Evolutionary conservation across 2,329 filamentous ascomycete genomes (phyloP).

Genomic region (Ceratocystis papillata): DNA sequence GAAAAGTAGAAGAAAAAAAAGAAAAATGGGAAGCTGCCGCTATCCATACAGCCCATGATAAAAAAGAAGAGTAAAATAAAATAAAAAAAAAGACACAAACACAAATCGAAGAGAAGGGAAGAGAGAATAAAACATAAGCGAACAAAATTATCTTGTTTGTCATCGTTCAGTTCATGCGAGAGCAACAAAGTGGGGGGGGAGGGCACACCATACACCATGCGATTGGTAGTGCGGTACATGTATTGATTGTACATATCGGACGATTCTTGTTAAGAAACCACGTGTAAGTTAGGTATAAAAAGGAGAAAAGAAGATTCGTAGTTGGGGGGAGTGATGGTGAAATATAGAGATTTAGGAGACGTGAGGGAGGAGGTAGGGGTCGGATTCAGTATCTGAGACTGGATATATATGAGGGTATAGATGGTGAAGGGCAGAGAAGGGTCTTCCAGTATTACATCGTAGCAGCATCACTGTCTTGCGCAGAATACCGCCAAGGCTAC

Average conservation of each 20-base stretch:
- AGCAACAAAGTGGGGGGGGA: not conserved
- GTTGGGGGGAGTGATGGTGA: not conserved
- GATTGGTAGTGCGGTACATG: constrained; percentile 7
- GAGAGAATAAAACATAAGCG: not conserved
- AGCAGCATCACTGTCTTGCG: not conserved
- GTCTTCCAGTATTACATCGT: not conserved
- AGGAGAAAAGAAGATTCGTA: not conserved
- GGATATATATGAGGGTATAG: not conserved
- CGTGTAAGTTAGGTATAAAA: not conserved
- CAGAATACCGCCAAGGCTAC: not conserved
- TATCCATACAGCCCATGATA: constrained; percentile 6
- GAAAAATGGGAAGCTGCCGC: not conserved
- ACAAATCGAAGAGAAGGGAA: not conserved
- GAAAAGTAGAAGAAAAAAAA: not conserved
- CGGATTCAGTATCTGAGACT: not conserved
- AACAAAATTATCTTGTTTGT: constrained; percentile 4
- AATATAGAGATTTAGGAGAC: not conserved
- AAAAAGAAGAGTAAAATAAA: not conserved
- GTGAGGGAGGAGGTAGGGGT: not conserved
- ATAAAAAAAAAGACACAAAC: not conserved
- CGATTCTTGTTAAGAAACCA: not conserved
- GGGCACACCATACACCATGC: not conserved
- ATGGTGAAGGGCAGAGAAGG: not conserved
- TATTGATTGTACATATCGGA: constrained; percentile 15
- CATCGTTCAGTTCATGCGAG: not conserved